Percentiles rank a stretch among this genome's conserved stretches.
These are phyloP conservation scores for Candida coquimbonensis DNA, from an alignment of 805 yeast species.

Conservation along the genomic window DNA sequence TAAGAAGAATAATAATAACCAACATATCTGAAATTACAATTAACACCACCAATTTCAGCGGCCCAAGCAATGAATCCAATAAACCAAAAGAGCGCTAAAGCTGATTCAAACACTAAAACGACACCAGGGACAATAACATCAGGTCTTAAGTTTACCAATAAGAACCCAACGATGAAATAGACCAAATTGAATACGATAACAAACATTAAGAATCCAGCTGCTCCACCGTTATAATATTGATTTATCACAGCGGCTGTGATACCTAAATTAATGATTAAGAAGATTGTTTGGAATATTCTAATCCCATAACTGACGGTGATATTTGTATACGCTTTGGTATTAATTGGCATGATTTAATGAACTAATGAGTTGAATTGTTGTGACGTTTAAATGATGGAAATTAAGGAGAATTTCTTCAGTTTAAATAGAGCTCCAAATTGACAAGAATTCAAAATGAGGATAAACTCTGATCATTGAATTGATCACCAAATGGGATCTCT, in stretches of 20 bases:
- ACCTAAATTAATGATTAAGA: slow-evolving; percentile 11
- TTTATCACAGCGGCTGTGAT: slow-evolving; percentile 8
- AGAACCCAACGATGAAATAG: slow-evolving; percentile 3
- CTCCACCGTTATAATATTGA: slow-evolving; percentile 5
- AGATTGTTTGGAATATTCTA: slow-evolving; percentile 10
- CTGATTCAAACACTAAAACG: slow-evolving; percentile 7
- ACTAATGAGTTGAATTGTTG: too few relatives aligned
- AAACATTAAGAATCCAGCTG: slow-evolving; percentile 11
- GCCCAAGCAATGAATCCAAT: slow-evolving; percentile 16
- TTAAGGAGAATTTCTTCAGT: too few relatives aligned
- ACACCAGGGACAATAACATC: slow-evolving; percentile 11
- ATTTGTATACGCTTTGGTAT: neutral
- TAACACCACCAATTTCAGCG: slow-evolving; percentile 9
- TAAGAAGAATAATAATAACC: neutral
- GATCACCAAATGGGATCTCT: too few relatives aligned
- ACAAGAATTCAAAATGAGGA: too few relatives aligned
- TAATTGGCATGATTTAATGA: neutral
- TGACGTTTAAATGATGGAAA: too few relatives aligned
- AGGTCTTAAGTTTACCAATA: slow-evolving; percentile 4
- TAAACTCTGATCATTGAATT: too few relatives aligned
- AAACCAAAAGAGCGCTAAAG: slow-evolving; percentile 13
- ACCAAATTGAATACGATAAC: slow-evolving; percentile 8
- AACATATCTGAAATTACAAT: slow-evolving; percentile 3
- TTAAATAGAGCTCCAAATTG: too few relatives aligned
- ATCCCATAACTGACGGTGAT: slow-evolving; percentile 5